Evolutionary conservation across 169 alveolate genomes (phyloP).

Genomic region (Plasmodium inui): DNA sequence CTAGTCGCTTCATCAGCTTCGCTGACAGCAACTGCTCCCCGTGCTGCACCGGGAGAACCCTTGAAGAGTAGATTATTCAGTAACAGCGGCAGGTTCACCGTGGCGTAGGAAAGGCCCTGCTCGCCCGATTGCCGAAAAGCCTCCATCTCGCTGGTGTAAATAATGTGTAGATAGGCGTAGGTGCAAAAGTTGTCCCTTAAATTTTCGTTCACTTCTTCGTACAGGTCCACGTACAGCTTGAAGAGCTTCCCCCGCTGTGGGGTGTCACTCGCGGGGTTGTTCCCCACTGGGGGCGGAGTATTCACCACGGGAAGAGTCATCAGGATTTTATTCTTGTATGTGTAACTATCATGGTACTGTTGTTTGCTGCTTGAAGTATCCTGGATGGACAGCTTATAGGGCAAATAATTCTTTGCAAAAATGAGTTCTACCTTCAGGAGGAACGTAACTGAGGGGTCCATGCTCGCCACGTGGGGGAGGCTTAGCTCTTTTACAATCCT

Average conservation of each 20-base stretch:
- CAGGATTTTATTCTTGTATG: constrained; percentile 46
- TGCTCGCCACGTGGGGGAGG: constrained; percentile 6
- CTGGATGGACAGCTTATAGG: constrained; percentile 18
- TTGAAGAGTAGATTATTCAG: constrained; percentile 19
- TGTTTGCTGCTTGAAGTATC: background rate
- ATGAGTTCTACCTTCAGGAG: constrained; percentile 22
- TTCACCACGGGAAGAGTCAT: constrained; percentile 10
- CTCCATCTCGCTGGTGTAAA: constrained; percentile 14
- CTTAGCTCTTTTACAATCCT: constrained; percentile 11
- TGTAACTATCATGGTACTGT: constrained; percentile 3
- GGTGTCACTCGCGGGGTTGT: background rate
- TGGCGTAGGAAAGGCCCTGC: background rate
- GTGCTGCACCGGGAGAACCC: background rate
- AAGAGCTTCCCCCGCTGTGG: background rate
- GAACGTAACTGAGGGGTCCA: background rate
- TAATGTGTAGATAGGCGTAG: constrained; percentile 31
- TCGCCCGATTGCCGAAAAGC: background rate
- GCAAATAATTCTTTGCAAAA: constrained; percentile 37
- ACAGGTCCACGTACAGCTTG: constrained; percentile 20
- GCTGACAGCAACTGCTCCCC: background rate
- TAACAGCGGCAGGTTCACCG: constrained; percentile 14
- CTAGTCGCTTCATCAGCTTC: background rate
- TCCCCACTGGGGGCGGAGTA: background rate
- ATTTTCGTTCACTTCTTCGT: constrained; percentile 34
- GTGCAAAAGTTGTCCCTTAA: constrained; percentile 23